Conservation (phyloP, 768 basidiomycete genomes). For the Rhodocollybia butyracea region DNA sequence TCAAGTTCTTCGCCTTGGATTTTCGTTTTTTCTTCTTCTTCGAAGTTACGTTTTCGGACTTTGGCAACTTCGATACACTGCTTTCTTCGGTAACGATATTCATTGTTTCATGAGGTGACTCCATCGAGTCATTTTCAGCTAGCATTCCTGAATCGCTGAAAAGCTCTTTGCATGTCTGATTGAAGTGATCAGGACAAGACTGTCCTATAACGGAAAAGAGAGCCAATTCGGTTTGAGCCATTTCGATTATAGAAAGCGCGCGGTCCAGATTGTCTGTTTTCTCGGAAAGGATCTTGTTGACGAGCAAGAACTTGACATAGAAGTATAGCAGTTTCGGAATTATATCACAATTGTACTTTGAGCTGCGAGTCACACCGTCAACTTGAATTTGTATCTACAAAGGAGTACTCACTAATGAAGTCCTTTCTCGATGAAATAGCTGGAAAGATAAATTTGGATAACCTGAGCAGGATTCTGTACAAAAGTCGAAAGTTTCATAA, state of each 20-base stretch:
- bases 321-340: constrained; percentile 4
- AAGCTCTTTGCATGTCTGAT: constrained; percentile 2
- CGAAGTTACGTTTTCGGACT: background rate
- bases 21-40: background rate
- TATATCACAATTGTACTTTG: background rate
- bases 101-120: too few species aligned
- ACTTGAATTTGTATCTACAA: background rate
- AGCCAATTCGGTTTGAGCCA: background rate
- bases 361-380: background rate
- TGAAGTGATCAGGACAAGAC: constrained; percentile 3
- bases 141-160: too few species aligned
- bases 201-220: background rate
- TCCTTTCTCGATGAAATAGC: constrained; percentile 3
- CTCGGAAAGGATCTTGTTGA: background rate
- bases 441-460: constrained; percentile 6
- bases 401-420: background rate
- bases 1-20: background rate
- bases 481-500: background rate
- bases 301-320: constrained; percentile 2
- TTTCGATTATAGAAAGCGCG: constrained; percentile 1
- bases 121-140: too few species aligned
- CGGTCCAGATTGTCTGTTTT: background rate
- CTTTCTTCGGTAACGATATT: too few species aligned
- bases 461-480: background rate
- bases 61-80: too few species aligned